These are phyloP conservation scores for Paecilomyces dactylethromorphus DNA, from an alignment of 2,329 filamentous ascomycete species.

Conservation along the genomic window DNA sequence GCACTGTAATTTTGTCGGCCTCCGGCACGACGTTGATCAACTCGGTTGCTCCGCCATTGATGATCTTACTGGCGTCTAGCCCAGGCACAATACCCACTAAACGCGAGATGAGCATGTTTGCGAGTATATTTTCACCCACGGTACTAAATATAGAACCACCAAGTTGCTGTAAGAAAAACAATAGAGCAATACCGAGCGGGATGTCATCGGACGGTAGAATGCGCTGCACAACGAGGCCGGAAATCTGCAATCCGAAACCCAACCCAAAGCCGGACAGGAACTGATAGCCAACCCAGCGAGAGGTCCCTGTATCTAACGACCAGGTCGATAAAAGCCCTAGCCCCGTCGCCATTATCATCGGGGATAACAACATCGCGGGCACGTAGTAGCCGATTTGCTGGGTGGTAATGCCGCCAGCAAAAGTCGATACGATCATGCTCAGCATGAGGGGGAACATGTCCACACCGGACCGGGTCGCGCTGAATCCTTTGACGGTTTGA, in stretches of 20 bases:
- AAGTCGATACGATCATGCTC: background rate
- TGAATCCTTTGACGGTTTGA: conserved; percentile 4
- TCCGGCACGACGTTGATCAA: background rate
- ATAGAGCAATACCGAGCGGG: conserved; percentile 15
- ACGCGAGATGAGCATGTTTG: conserved; percentile 8
- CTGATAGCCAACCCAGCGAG: conserved; percentile 26
- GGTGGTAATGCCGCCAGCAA: too few relatives aligned
- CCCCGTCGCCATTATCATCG: conserved; percentile 1
- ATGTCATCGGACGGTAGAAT: conserved; percentile 18
- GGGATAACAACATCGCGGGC: conserved; percentile 1
- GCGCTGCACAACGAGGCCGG: conserved; percentile 17
- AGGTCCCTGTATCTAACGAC: conserved; percentile 4
- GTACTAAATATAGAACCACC: conserved; percentile 17
- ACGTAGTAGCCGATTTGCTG: conserved; percentile 6
- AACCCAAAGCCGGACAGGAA: conserved; percentile 23
- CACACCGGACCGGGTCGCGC: background rate
- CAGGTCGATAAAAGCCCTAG: conserved; percentile 8
- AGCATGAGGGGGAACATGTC: background rate
- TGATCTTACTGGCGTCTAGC: background rate
- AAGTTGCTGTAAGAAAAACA: conserved; percentile 18
- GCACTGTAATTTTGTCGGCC: conserved; percentile 2
- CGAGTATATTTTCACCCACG: conserved; percentile 16
- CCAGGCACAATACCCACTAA: conserved; percentile 24
- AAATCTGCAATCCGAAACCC: conserved; percentile 19
- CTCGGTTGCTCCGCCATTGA: conserved; percentile 1